A percentile compares a stretch with the other conserved stretches of the same genome.
Conservation (phyloP, 345 rosid genomes). For the Eucalyptus marginata region DNA sequence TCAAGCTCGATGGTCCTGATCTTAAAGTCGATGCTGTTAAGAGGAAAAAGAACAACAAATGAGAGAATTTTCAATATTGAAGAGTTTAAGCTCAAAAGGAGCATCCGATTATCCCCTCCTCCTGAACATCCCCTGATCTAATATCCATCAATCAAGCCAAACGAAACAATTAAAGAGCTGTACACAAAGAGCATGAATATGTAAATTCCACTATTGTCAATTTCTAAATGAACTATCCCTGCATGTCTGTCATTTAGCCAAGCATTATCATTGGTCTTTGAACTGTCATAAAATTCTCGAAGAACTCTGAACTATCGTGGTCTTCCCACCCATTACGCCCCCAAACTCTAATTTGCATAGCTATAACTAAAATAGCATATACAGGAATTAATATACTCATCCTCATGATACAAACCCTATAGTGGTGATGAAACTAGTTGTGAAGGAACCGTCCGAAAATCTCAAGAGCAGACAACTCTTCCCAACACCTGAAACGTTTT, state of each 20-base stretch:
- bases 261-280: background rate
- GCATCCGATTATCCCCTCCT: background rate
- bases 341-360: background rate
- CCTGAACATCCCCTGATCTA: background rate
- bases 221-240: background rate
- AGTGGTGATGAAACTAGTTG: slow-evolving; percentile 94
- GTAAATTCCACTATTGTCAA: background rate
- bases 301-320: background rate
- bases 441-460: slow-evolving; percentile 93
- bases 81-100: background rate
- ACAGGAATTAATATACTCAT: background rate
- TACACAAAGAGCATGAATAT: background rate
- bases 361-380: background rate
- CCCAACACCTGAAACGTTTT: slow-evolving; percentile 1
- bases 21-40: slow-evolving; percentile 4
- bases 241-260: background rate
- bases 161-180: background rate
- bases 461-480: slow-evolving; percentile 94
- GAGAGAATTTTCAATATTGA: background rate
- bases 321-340: background rate
- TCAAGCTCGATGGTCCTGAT: slow-evolving; percentile 6
- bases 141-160: background rate
- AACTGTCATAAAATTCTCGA: background rate
- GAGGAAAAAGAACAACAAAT: background rate
- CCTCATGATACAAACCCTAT: slow-evolving; percentile 49